Conservation (phyloP, 208 protist genomes). For the Trypanosoma congolense region DNA sequence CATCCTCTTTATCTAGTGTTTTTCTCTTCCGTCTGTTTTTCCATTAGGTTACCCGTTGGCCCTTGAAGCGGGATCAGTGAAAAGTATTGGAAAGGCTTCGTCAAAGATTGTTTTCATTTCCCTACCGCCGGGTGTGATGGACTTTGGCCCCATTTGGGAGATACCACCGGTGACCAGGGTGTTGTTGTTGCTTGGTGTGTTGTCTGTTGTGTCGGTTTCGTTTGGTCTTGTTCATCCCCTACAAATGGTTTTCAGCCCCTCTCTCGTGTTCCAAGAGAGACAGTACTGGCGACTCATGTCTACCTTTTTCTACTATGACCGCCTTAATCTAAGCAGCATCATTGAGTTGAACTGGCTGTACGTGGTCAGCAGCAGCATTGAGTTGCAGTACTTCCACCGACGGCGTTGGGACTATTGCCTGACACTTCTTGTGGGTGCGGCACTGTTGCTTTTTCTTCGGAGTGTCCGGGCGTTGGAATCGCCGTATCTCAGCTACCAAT, state of each 20-base stretch:
- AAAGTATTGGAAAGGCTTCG: background rate
- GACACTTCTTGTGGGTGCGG: constrained; percentile 39
- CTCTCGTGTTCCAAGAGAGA: constrained; percentile 64
- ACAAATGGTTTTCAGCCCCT: constrained; percentile 63
- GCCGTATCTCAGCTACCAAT: constrained; percentile 47
- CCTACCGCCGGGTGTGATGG: constrained; percentile 2
- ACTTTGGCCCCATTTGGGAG: constrained; percentile 6
- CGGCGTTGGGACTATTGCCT: constrained; percentile 62
- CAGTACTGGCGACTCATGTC: constrained; percentile 83
- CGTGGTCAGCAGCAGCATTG: constrained; percentile 49
- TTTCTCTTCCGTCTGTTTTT: no score
- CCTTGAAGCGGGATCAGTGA: no score
- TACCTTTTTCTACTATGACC: constrained; percentile 67
- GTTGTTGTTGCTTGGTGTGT: constrained; percentile 23
- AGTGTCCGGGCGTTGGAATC: constrained; percentile 35
- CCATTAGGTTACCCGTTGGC: no score
- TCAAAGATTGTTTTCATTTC: constrained; percentile 1
- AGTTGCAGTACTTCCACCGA: constrained; percentile 64
- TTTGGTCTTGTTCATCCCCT: constrained; percentile 63
- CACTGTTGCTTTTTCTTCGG: constrained; percentile 46
- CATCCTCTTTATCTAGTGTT: no score
- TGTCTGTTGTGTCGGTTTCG: constrained; percentile 40
- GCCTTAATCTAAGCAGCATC: constrained; percentile 41
- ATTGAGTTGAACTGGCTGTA: constrained; percentile 69
- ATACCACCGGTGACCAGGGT: constrained; percentile 36